Conservation (phyloP, 1,284 basidiomycete species). For the Tilletia horrida region DNA sequence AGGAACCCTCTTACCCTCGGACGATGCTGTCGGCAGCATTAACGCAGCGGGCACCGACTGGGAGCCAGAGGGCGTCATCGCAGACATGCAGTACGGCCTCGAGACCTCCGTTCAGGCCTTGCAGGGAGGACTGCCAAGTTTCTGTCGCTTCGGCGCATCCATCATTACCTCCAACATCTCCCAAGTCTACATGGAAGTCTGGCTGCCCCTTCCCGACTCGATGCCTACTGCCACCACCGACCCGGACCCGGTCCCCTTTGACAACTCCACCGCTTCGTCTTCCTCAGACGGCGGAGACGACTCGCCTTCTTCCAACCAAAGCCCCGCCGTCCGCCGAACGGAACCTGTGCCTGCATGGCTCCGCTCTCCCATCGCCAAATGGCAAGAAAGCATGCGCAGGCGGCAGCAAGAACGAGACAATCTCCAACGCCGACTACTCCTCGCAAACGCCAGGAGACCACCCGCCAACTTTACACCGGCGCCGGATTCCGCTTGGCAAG, state of each 20-base stretch:
- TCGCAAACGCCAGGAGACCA: neutral
- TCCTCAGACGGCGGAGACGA: neutral
- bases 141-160: conserved; percentile 35
- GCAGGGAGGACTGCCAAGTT: conserved; percentile 30
- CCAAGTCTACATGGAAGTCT: conserved; percentile 32
- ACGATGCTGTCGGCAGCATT: conserved; percentile 27
- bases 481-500: conserved; percentile 26
- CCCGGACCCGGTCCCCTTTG: neutral
- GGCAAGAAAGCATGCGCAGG: neutral
- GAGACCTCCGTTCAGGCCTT: conserved; percentile 19
- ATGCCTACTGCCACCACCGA: conserved; percentile 1
- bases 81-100: conserved; percentile 32
- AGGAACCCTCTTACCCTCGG: conserved; percentile 21
- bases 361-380: neutral
- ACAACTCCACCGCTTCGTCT: conserved; percentile 7
- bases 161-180: conserved; percentile 24
- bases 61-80: conserved; percentile 22
- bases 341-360: neutral
- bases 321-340: neutral
- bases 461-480: neutral
- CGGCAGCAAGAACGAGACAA: neutral
- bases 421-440: neutral
- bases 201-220: conserved; percentile 30
- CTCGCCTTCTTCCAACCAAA: neutral
- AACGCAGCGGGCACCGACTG: conserved; percentile 23